phyloP scores from a whole-genome alignment of 805 yeast genomes.

The Kurtzmaniella cleridarum region DNA sequence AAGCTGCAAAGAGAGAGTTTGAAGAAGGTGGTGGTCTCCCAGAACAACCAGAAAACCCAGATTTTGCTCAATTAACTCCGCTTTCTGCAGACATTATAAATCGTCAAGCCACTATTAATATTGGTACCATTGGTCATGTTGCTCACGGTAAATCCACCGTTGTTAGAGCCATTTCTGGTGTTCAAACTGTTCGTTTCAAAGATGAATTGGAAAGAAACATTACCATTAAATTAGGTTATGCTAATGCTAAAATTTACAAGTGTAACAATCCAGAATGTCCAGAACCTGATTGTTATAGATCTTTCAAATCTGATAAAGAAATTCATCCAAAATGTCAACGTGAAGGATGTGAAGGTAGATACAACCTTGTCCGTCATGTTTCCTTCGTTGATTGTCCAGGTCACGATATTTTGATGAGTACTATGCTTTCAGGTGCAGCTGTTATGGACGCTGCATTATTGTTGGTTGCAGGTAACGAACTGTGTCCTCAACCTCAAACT shows the following conservation, averaged over 20 bases:
- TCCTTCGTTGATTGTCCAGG: constrained; percentile 99
- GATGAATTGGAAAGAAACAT: constrained; percentile 98
- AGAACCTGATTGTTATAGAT: constrained; percentile 91
- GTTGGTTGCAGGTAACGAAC: constrained; percentile 95
- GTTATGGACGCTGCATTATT: constrained; percentile 99
- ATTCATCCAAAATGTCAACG: constrained; percentile 88
- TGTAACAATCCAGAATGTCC: constrained; percentile 83
- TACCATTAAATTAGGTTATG: constrained; percentile 97
- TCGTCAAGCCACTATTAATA: constrained; percentile 98
- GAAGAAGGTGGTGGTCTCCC: constrained; percentile 99
- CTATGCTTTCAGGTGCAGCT: constrained; percentile 99
- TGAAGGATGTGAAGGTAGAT: constrained; percentile 85
- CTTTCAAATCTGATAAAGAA: constrained; percentile 92
- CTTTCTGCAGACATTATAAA: constrained; percentile 91
- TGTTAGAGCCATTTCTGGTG: constrained; percentile 95
- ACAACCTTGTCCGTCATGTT: constrained; percentile 88
- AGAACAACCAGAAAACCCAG: constrained; percentile 89
- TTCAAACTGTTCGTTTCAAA: constrained; percentile 98
- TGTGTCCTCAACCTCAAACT: constrained; percentile 99
- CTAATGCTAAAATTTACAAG: constrained; percentile 96
- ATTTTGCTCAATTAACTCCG: constrained; percentile 76
- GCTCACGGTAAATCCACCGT: constrained; percentile 95
- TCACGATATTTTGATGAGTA: constrained; percentile 99
- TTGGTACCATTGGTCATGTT: constrained; percentile 95
- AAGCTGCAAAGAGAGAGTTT: constrained; percentile 74